A percentile compares a stretch with the other conserved stretches of the same genome.
These are phyloP conservation scores for Talaromyces pinophilus DNA, from an alignment of 2,329 filamentous ascomycete genomes.

Conservation along the genomic window DNA sequence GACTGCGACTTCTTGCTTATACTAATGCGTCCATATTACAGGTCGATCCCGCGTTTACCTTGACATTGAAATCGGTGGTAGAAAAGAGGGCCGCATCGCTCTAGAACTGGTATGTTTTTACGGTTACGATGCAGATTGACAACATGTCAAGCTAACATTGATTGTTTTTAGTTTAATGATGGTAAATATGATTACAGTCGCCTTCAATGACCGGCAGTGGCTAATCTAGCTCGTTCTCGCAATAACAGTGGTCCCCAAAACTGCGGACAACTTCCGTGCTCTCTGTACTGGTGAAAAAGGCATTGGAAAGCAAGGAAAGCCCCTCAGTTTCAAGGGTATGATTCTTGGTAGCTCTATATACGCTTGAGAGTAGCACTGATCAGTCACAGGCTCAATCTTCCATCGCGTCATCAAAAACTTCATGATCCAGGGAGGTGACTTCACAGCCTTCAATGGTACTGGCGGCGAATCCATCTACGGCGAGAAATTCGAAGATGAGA, in stretches of 20 bases:
- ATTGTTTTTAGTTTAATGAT: constrained; percentile 49
- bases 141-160: neutral
- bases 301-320: constrained; percentile 74
- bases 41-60: constrained; percentile 84
- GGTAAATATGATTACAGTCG: constrained; percentile 35
- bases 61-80: constrained; percentile 79
- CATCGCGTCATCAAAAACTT: constrained; percentile 98
- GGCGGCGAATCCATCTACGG: constrained; percentile 97
- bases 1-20: neutral
- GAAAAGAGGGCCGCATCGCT: constrained; percentile 72
- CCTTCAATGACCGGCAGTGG: neutral
- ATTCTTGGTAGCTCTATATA: neutral
- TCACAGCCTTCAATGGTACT: constrained; percentile 90
- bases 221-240: constrained; percentile 6
- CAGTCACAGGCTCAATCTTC: constrained; percentile 70
- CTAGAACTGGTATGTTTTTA: constrained; percentile 73
- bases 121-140: constrained; percentile 1
- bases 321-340: constrained; percentile 80
- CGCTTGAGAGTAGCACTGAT: neutral
- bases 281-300: constrained; percentile 97
- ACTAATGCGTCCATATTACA: constrained; percentile 25
- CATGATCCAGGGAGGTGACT: constrained; percentile 98
- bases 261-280: constrained; percentile 91
- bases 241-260: constrained; percentile 76
- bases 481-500: constrained; percentile 95